Conservation (phyloP, 768 basidiomycete genomes). For the Imleria badia region DNA sequence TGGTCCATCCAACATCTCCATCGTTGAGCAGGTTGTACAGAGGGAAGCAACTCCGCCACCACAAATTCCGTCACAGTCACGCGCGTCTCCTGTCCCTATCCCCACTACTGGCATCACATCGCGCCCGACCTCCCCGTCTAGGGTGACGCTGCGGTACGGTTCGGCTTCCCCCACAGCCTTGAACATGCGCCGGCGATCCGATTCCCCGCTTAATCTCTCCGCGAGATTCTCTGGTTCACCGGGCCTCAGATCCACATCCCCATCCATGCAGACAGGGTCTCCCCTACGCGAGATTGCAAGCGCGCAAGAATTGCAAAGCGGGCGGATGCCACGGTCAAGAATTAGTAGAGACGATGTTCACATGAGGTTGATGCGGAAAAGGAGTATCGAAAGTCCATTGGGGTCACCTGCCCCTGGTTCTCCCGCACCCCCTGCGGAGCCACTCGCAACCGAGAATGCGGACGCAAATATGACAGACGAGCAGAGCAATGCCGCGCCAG, state of each 20-base stretch:
- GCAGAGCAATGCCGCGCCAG: not conserved
- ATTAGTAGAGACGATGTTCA: conserved; percentile 58
- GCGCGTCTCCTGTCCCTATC: not conserved
- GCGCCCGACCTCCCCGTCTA: conserved; percentile 13
- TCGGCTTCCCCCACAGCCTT: conserved; percentile 21
- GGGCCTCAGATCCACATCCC: conserved; percentile 20
- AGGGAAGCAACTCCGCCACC: conserved; percentile 2
- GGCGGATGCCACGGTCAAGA: conserved; percentile 36
- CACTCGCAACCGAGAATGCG: not conserved
- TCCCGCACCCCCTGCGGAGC: conserved; percentile 1
- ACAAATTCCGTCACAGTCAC: conserved; percentile 2
- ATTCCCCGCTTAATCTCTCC: conserved; percentile 22
- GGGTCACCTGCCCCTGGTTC: conserved; percentile 18
- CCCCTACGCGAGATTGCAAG: conserved; percentile 27
- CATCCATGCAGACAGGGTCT: conserved; percentile 24
- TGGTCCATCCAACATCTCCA: conserved; percentile 17
- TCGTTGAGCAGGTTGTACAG: conserved; percentile 6
- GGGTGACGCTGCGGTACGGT: conserved; percentile 5
- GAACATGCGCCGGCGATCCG: conserved; percentile 20
- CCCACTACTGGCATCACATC: not conserved
- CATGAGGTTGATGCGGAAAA: conserved; percentile 44
- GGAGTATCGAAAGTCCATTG: conserved; percentile 45
- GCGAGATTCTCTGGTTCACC: conserved; percentile 20
- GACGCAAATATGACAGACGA: not conserved
- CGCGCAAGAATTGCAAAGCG: conserved; percentile 19